These are phyloP conservation scores for Gossypium sturtianum DNA, from an alignment of 345 rosid species.

Conservation along the genomic window DNA sequence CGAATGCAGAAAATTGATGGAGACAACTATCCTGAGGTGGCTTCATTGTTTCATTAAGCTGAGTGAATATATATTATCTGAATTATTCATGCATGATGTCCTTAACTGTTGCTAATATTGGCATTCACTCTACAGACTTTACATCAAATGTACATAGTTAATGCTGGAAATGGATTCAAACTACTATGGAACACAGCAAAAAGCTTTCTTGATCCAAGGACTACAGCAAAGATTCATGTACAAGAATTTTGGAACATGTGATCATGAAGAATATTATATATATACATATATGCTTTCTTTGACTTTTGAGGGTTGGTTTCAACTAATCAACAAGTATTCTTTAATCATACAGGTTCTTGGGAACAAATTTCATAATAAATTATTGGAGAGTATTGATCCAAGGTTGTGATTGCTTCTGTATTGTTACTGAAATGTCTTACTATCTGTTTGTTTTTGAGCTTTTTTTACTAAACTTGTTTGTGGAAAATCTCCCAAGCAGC, in stretches of 20 bases:
- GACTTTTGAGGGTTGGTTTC: constrained; percentile 5
- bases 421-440: neutral
- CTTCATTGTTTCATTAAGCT: constrained; percentile 9
- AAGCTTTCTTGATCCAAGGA: constrained; percentile 87
- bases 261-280: neutral
- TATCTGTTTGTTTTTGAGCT: neutral
- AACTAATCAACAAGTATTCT: constrained; percentile 20
- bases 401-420: constrained; percentile 42
- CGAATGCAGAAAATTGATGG: constrained; percentile 95
- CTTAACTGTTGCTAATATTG: constrained; percentile 9
- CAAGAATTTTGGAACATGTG: neutral
- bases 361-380: constrained; percentile 59
- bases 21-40: constrained; percentile 98
- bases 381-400: constrained; percentile 75
- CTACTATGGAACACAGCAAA: constrained; percentile 85
- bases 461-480: constrained; percentile 10
- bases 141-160: constrained; percentile 91
- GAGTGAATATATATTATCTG: neutral
- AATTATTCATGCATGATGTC: constrained; percentile 8
- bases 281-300: neutral
- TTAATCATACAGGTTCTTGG: constrained; percentile 67
- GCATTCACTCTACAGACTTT: constrained; percentile 52
- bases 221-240: constrained; percentile 91
- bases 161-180: constrained; percentile 86
- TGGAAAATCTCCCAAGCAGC: constrained; percentile 34